phyloP scores from a whole-genome alignment of 768 basidiomycete species.

The Trametes cingulata region DNA sequence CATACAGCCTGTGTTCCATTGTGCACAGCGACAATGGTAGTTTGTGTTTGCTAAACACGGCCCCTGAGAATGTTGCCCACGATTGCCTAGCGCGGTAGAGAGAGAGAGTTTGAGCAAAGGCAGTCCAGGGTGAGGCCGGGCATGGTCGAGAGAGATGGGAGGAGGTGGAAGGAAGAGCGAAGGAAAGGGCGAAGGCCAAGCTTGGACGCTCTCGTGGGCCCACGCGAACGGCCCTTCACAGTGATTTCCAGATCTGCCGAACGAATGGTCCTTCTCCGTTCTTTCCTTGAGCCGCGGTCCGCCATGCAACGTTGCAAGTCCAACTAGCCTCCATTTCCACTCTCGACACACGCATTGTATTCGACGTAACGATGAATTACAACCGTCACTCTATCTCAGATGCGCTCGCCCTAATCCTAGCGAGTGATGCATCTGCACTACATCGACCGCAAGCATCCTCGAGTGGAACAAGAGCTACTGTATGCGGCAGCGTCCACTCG shows the following conservation, averaged over 20 bases:
- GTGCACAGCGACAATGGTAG: constrained; percentile 3
- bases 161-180: constrained; percentile 23
- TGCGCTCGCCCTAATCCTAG: neutral
- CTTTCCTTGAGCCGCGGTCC: constrained; percentile 15
- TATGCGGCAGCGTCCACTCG: too few relatives aligned
- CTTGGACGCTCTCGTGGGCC: constrained; percentile 21
- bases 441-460: too few relatives aligned
- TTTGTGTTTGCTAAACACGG: constrained; percentile 1
- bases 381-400: neutral
- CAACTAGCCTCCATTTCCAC: neutral
- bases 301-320: neutral
- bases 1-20: constrained; percentile 14
- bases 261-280: constrained; percentile 8
- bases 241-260: constrained; percentile 24
- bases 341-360: neutral
- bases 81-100: neutral
- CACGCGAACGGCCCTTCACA: constrained; percentile 31
- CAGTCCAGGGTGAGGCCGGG: neutral
- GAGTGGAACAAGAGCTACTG: too few relatives aligned
- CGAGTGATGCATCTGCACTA: neutral
- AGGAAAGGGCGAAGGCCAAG: constrained; percentile 17
- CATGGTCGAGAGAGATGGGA: constrained; percentile 10
- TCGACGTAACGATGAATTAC: neutral
- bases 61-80: neutral
- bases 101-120: neutral